Conservation (phyloP, 169 alveolate genomes). For the Perkinsus olseni region DNA sequence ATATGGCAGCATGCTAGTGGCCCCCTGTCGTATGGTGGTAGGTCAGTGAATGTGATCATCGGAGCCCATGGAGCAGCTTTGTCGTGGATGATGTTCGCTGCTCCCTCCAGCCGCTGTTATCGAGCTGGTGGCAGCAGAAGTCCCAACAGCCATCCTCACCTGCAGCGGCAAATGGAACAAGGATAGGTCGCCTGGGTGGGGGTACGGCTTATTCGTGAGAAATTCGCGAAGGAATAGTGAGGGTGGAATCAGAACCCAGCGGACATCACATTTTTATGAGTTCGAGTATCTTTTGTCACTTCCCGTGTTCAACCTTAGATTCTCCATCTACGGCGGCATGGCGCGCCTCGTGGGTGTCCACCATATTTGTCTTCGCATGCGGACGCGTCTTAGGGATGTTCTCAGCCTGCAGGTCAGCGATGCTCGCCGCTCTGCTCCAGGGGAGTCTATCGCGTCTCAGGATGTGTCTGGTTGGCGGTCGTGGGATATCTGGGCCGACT, state of each 20-base stretch:
- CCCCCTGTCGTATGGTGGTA: no score
- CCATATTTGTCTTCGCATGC: not conserved
- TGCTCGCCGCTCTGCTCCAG: no score
- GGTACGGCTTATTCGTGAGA: no score
- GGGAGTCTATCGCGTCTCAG: not conserved
- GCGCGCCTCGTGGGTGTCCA: not conserved
- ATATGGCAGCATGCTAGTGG: no score
- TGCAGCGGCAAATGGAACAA: not conserved
- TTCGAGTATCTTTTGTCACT: no score
- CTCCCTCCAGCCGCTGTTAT: not conserved
- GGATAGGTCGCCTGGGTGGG: no score
- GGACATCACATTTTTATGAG: no score
- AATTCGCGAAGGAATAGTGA: no score
- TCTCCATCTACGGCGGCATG: not conserved
- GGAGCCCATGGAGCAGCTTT: not conserved
- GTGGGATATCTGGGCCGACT: not conserved
- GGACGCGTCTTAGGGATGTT: not conserved
- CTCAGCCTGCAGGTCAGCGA: not conserved
- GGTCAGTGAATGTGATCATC: not conserved
- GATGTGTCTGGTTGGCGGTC: not conserved
- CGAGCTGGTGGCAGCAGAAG: not conserved
- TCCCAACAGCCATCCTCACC: not conserved
- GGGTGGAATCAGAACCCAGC: no score
- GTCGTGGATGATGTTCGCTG: not conserved
- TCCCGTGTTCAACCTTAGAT: not conserved